Conservation (phyloP, 2,329 filamentous ascomycete species). For the Botrytis sinoallii region DNA sequence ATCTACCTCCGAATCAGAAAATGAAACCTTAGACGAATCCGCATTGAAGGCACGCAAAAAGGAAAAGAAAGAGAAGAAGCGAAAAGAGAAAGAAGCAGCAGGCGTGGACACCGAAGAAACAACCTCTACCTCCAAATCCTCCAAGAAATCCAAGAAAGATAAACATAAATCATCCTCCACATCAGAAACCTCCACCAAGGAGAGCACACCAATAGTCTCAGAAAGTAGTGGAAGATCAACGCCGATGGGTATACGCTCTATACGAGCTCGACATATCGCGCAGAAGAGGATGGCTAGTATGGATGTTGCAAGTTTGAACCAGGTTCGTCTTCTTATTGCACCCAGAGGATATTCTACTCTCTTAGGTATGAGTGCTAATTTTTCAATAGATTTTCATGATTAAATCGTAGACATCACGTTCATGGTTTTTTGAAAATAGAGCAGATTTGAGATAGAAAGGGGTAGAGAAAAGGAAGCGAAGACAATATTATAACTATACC, state of each 20-base stretch:
- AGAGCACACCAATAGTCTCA: conserved; percentile 33
- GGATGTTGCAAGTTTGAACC: conserved; percentile 79
- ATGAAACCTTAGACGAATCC: not conserved
- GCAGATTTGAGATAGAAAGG: not conserved
- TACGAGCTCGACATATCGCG: conserved; percentile 78
- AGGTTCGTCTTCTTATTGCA: conserved; percentile 44
- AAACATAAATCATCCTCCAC: conserved; percentile 40
- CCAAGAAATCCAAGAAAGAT: conserved; percentile 41
- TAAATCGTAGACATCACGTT: conserved; percentile 43
- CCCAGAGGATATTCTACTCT: not conserved
- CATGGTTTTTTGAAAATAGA: not conserved
- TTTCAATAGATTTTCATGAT: conserved; percentile 65
- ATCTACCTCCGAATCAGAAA: not conserved
- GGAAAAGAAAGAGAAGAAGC: conserved; percentile 22
- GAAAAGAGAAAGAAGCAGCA: conserved; percentile 21
- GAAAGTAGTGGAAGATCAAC: conserved; percentile 45
- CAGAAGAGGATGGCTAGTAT: conserved; percentile 82
- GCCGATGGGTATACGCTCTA: conserved; percentile 61
- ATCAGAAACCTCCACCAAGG: conserved; percentile 27
- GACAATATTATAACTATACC: not conserved
- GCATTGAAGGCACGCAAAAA: conserved; percentile 2
- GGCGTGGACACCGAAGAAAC: conserved; percentile 11
- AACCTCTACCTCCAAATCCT: conserved; percentile 29
- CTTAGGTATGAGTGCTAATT: conserved; percentile 13
- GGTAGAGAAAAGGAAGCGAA: not conserved